Conservation (phyloP, 768 basidiomycete genomes). For the Ramaria rubella region DNA sequence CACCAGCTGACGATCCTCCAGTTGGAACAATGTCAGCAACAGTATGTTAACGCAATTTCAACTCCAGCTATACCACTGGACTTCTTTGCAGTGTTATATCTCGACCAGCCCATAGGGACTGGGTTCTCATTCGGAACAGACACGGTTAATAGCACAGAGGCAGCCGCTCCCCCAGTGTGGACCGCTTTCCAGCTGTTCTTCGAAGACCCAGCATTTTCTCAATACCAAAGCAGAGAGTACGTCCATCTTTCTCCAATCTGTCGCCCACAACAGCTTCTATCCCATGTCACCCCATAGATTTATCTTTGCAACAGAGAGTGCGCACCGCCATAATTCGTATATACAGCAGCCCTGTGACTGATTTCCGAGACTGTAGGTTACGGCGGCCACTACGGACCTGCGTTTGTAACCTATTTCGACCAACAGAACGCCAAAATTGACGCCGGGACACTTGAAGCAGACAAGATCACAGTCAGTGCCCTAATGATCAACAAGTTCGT, state of each 20-base stretch:
- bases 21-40: conserved; percentile 66
- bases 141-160: conserved; percentile 46
- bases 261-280: conserved; percentile 22
- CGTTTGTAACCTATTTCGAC: conserved; percentile 58
- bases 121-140: conserved; percentile 57
- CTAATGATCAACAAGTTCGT: conserved; percentile 59
- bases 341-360: no score
- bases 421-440: conserved; percentile 51
- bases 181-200: conserved; percentile 57
- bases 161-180: conserved; percentile 57
- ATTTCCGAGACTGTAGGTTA: conserved; percentile 42
- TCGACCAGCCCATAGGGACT: conserved; percentile 62
- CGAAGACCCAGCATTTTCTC: conserved; percentile 45
- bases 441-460: conserved; percentile 38
- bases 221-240: conserved; percentile 46
- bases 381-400: conserved; percentile 62
- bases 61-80: neutral
- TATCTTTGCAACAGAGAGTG: conserved; percentile 51
- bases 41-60: conserved; percentile 32
- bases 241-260: neutral
- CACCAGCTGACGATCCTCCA: conserved; percentile 16
- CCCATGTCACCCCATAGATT: conserved; percentile 33
- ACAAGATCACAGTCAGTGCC: conserved; percentile 47
- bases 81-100: conserved; percentile 48
- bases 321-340: neutral